Percentiles rank a stretch among this genome's conserved stretches.
These are phyloP conservation scores for Aphanomyces invadans DNA, from an alignment of 352 stramenopile species.

Conservation along the genomic window DNA sequence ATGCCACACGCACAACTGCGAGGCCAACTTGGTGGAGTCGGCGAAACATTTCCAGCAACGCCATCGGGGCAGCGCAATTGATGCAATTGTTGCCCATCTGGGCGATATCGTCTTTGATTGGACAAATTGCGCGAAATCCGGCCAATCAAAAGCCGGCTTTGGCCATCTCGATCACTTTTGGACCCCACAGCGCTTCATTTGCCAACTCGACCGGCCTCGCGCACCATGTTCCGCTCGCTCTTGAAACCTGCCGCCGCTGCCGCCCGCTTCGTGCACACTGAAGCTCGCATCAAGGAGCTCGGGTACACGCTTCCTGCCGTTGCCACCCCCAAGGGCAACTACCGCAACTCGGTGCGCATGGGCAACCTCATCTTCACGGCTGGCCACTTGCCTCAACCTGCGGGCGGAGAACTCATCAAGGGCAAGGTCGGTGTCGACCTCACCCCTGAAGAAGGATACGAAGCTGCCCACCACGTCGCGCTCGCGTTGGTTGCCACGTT, in stretches of 20 bases:
- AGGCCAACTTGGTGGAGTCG: too few relatives aligned
- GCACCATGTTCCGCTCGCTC: conserved; percentile 5
- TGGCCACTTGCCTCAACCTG: conserved; percentile 69
- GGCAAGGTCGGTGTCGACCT: conserved; percentile 87
- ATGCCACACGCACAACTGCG: too few relatives aligned
- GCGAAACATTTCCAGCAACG: too few relatives aligned
- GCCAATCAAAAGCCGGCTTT: not conserved
- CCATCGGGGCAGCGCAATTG: too few relatives aligned
- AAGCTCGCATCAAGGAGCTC: conserved; percentile 76
- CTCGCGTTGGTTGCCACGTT: conserved; percentile 89
- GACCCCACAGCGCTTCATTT: conserved; percentile 9
- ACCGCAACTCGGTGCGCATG: conserved; percentile 68
- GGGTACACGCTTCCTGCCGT: conserved; percentile 77
- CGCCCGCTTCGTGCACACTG: conserved; percentile 65
- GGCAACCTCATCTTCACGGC: conserved; percentile 83
- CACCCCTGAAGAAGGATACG: conserved; percentile 85
- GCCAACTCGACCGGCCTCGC: not conserved
- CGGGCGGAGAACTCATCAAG: conserved; percentile 67
- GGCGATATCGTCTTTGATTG: not conserved
- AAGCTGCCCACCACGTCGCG: conserved; percentile 82
- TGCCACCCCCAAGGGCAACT: conserved; percentile 86
- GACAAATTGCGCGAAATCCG: not conserved
- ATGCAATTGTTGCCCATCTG: conserved; percentile 1
- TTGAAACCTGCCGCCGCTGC: conserved; percentile 24
- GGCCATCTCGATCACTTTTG: not conserved